Evolutionary conservation across 495 filamentous ascomycete species (phyloP).

Genomic region (Aspergillus leporis): DNA sequence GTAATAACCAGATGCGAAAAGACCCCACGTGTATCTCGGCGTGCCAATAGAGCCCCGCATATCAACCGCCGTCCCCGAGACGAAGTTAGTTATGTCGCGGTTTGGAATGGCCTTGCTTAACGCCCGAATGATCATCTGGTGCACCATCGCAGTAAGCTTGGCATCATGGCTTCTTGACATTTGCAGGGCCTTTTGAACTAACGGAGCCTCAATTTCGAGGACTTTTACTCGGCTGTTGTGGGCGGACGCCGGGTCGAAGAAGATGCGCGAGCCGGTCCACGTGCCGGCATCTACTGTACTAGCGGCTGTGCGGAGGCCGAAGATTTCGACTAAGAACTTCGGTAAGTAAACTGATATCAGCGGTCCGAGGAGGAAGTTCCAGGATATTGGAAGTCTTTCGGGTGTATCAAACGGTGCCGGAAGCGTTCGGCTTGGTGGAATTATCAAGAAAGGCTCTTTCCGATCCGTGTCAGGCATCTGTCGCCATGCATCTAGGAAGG

Average conservation of each 20-base stretch:
- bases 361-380: conserved; percentile 14
- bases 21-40: conserved; percentile 16
- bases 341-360: conserved; percentile 15
- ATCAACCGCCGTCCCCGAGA: conserved; percentile 19
- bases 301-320: not conserved
- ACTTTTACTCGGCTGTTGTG: conserved; percentile 13
- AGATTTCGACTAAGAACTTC: not conserved
- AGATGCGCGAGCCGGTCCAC: conserved; percentile 10
- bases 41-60: conserved; percentile 11
- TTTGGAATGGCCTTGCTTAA: conserved; percentile 13
- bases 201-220: conserved; percentile 5
- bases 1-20: conserved; percentile 13
- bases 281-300: not conserved
- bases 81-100: conserved; percentile 5
- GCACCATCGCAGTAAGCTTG: conserved; percentile 20
- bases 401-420: conserved; percentile 10
- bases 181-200: conserved; percentile 9
- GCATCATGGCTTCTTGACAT: conserved; percentile 12
- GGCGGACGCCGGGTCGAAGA: conserved; percentile 8
- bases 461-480: not conserved
- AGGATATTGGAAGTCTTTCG: conserved; percentile 16
- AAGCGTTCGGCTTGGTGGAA: not conserved
- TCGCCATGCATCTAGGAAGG: conserved; percentile 19
- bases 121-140: conserved; percentile 18
- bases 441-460: conserved; percentile 1